phyloP scores from a whole-genome alignment of 495 filamentous ascomycete genomes.

The Echria macrotheca region DNA sequence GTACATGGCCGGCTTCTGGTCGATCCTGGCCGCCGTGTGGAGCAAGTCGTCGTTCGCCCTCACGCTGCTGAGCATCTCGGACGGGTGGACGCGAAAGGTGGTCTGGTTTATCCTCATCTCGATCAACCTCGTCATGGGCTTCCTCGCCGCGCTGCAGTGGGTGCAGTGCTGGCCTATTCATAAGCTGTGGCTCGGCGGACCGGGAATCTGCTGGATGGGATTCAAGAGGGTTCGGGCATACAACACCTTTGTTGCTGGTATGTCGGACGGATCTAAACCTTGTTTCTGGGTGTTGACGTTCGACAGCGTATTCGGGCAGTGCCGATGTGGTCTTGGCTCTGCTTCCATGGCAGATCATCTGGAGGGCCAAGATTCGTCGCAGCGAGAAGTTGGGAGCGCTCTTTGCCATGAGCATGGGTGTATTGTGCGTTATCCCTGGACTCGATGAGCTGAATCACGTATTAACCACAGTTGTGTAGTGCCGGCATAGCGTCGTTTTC shows the following conservation, averaged over 20 bases:
- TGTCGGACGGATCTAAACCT: too few relatives aligned
- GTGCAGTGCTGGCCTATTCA: constrained; percentile 23
- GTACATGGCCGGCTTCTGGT: constrained; percentile 14
- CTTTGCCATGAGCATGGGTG: constrained; percentile 25
- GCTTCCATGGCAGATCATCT: constrained; percentile 24
- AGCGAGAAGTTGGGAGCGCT: constrained; percentile 24
- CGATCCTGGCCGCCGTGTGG: constrained; percentile 19
- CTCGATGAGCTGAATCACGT: too few relatives aligned
- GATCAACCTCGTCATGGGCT: constrained; percentile 21
- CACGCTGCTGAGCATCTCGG: constrained; percentile 19
- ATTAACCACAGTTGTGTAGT: too few relatives aligned
- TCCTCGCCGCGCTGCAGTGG: constrained; percentile 16
- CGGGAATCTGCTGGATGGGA: background rate
- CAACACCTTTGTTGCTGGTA: constrained; percentile 6
- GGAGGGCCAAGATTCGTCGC: constrained; percentile 16
- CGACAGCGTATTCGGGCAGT: constrained; percentile 7
- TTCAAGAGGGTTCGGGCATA: background rate
- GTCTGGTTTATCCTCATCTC: constrained; percentile 24
- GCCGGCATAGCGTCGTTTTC: constrained; percentile 16
- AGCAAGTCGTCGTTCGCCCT: constrained; percentile 25
- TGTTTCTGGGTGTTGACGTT: too few relatives aligned
- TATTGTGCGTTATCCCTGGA: too few relatives aligned
- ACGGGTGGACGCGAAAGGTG: constrained; percentile 7
- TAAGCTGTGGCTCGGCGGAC: constrained; percentile 16
- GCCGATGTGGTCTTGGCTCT: constrained; percentile 22